Evolutionary conservation across 1,284 basidiomycete species (phyloP).

Genomic region (Microbotryomycetes sp.): DNA sequence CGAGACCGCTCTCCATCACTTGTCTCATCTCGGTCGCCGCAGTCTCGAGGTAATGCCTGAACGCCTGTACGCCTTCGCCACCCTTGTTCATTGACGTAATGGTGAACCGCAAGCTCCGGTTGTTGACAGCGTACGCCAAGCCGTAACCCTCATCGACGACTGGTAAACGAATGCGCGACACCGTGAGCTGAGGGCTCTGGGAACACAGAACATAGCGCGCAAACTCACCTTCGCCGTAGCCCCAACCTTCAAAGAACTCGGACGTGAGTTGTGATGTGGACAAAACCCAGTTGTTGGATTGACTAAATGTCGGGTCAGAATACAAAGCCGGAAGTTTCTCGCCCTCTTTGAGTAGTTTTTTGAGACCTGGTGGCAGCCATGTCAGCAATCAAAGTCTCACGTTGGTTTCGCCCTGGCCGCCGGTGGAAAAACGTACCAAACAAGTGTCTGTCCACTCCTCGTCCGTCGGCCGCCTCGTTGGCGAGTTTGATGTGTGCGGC

Average conservation of each 20-base stretch:
- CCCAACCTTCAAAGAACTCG: constrained; percentile 85
- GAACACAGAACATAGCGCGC: not conserved
- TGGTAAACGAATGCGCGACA: constrained; percentile 6
- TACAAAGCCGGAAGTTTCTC: constrained; percentile 58
- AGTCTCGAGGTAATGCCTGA: constrained; percentile 42
- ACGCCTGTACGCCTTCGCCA: constrained; percentile 44
- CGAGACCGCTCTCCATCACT: constrained; percentile 26
- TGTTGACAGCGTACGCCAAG: constrained; percentile 83
- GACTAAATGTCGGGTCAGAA: constrained; percentile 63
- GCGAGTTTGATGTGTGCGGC: constrained; percentile 80
- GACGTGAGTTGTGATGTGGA: constrained; percentile 83
- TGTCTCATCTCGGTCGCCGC: constrained; percentile 40
- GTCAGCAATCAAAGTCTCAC: too few relatives aligned
- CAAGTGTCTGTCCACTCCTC: constrained; percentile 91
- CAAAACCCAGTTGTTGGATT: constrained; percentile 81
- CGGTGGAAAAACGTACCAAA: constrained; percentile 51
- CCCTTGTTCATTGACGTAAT: constrained; percentile 71
- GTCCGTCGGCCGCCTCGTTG: constrained; percentile 82
- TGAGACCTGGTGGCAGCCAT: constrained; percentile 49
- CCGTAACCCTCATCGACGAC: constrained; percentile 70
- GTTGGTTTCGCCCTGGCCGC: too few relatives aligned
- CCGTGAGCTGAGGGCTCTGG: too few relatives aligned
- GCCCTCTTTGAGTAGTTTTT: constrained; percentile 67
- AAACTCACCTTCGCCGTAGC: constrained; percentile 80
- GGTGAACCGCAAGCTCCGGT: constrained; percentile 82